These are phyloP conservation scores for Trypanosoma lewisi DNA, from an alignment of 208 protist genomes.

Conservation along the genomic window DNA sequence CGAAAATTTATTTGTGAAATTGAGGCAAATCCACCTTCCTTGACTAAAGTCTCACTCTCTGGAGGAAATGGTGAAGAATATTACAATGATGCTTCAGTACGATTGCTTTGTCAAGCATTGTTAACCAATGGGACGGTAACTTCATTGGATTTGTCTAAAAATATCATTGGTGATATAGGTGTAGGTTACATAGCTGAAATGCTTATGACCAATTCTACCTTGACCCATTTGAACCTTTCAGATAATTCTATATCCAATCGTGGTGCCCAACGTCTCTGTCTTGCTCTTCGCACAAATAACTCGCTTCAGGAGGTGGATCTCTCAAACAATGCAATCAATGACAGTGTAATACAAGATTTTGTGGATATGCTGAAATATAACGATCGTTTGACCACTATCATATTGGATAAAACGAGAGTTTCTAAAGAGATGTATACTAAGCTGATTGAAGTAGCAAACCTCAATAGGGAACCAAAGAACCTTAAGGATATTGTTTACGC, in stretches of 20 bases:
- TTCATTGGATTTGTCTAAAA: slow-evolving; percentile 75
- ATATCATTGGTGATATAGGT: slow-evolving; percentile 78
- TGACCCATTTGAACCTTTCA: slow-evolving; percentile 52
- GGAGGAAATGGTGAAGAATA: slow-evolving; percentile 28
- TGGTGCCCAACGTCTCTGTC: slow-evolving; percentile 57
- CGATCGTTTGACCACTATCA: slow-evolving; percentile 38
- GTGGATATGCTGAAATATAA: slow-evolving; percentile 65
- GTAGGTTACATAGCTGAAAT: slow-evolving; percentile 58
- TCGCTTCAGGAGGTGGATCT: slow-evolving; percentile 62
- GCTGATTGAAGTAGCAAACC: slow-evolving; percentile 54
- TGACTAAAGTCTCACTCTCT: slow-evolving; percentile 70
- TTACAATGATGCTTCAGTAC: slow-evolving; percentile 70
- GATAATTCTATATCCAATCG: slow-evolving; percentile 77
- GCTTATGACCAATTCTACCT: slow-evolving; percentile 54
- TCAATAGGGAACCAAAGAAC: slow-evolving; percentile 67
- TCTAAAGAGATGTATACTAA: slow-evolving; percentile 25
- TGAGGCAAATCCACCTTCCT: slow-evolving; percentile 43
- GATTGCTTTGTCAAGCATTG: slow-evolving; percentile 68
- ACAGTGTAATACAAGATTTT: slow-evolving; percentile 45
- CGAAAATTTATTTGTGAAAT: slow-evolving; percentile 53
- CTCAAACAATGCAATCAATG: slow-evolving; percentile 64
- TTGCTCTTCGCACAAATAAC: slow-evolving; percentile 70
- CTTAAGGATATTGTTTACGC: slow-evolving; percentile 68
- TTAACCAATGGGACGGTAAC: slow-evolving; percentile 52
- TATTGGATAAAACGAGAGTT: slow-evolving; percentile 59